These are phyloP conservation scores for Euphorbia peplus DNA, from an alignment of 345 rosid species.

Conservation along the genomic window DNA sequence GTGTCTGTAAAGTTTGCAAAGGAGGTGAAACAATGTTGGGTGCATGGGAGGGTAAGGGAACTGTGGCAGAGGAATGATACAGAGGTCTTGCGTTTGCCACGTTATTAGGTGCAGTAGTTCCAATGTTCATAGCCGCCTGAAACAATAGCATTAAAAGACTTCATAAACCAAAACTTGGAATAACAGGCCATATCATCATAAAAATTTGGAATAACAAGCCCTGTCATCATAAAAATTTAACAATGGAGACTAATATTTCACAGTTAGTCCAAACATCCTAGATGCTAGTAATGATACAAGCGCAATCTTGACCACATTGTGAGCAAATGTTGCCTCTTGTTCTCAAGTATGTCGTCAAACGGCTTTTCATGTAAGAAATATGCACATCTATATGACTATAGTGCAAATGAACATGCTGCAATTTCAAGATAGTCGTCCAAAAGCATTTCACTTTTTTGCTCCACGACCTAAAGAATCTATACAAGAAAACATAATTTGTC, in stretches of 20 bases:
- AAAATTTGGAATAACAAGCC: background rate
- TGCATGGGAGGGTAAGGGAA: slow-evolving; percentile 38
- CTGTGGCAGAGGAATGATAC: slow-evolving; percentile 34
- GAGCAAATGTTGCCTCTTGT: background rate
- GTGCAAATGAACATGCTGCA: background rate
- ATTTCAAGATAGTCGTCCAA: background rate
- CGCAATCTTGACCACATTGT: background rate
- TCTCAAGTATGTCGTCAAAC: background rate
- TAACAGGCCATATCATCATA: background rate
- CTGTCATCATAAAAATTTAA: background rate
- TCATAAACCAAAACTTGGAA: slow-evolving; percentile 8
- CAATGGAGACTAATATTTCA: background rate
- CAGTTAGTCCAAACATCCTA: background rate
- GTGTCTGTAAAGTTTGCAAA: slow-evolving; percentile 31
- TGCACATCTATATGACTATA: background rate
- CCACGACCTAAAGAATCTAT: background rate
- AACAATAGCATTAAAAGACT: slow-evolving; percentile 11
- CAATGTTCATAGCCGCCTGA: slow-evolving; percentile 42
- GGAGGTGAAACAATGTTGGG: slow-evolving; percentile 29
- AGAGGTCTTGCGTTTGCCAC: slow-evolving; percentile 34
- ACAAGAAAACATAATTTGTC: background rate
- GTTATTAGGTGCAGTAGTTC: slow-evolving; percentile 38
- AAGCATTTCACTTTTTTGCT: background rate
- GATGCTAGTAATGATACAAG: background rate
- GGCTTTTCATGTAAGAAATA: background rate